Evolutionary conservation across 257 asterid genomes (phyloP), one percentile per base, ranked within the genome.

Genomic region (Solanum rostratum): DNA sequence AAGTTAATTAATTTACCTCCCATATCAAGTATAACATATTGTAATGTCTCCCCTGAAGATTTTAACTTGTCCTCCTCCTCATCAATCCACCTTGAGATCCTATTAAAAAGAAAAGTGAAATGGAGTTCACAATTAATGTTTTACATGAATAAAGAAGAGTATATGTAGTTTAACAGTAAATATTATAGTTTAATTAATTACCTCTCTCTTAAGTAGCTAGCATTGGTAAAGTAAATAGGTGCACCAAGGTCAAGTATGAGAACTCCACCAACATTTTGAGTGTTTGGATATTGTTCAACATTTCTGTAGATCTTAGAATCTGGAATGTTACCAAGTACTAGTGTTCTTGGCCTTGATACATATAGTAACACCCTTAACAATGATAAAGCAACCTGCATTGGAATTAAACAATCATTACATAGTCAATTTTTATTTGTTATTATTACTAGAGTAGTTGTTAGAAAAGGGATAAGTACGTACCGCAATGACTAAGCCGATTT

Each of bases 141-240:
- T 83, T 16, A 22, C 19, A 49, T 76, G 55, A 45, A 45, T 14
- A 19, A 69, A 7, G 80, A 11, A n/a, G 19, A 30, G 22, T 59
- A 76, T 46, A 37, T 70, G 57, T 78, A 50, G 45, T 54, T 59
- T 59, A 59, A 59, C 33, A 14, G 0, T n/a, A 18, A 2, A 43
- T 43, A n/a, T 71, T 43, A 3, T 22, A 74, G 8, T 74, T 46
- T 6, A 15, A 49, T 82, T 81, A 49, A 16, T 82, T 88, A 96
- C 99, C 99, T 94, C 86, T 97, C 99, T 90, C 99, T 90, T 86
- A 97, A 92, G 90, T 95, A 97, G 90, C 93, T 90, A 10, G 99
- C 41, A 57, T 95, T 97, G 33, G 99, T 98, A 82, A 95, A 97
- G 86, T 97, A 97, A 73, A 97, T 93, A 0, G 99, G 99, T 79